A percentile compares a stretch with the other conserved stretches of the same genome.
Evolutionary conservation across 2,329 filamentous ascomycete genomes (phyloP).

Genomic region (Aspergillus thermomutatus): DNA sequence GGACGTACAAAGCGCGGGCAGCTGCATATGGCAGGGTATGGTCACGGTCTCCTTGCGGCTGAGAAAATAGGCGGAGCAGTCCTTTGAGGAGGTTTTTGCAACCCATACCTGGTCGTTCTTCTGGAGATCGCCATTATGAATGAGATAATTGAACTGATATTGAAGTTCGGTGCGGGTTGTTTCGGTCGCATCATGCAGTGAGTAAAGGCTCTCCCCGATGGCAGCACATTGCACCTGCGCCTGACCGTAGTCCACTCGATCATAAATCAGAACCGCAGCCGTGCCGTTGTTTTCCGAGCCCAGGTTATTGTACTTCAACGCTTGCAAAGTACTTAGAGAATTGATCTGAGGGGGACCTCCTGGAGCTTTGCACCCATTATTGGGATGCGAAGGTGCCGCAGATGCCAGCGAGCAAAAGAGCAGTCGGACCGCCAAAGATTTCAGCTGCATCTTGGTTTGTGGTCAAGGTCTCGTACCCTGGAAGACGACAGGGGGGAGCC

Average conservation of each 20-base stretch:
- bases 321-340: constrained; percentile 18
- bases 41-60: constrained; percentile 5
- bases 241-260: constrained; percentile 7
- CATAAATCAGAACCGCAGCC: constrained; percentile 18
- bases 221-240: constrained; percentile 15
- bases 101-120: constrained; percentile 16
- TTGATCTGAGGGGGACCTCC: constrained; percentile 1
- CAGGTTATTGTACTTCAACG: constrained; percentile 25
- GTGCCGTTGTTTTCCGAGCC: constrained; percentile 23
- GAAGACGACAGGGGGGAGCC: not conserved
- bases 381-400: constrained; percentile 6
- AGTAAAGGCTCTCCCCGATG: constrained; percentile 22
- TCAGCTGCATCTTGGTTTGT: constrained; percentile 9
- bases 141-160: constrained; percentile 25
- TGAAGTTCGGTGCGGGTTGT: constrained; percentile 16
- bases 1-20: constrained; percentile 21
- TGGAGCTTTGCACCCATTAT: not conserved
- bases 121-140: constrained; percentile 12
- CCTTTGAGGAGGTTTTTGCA: not conserved
- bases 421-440: constrained; percentile 7
- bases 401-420: constrained; percentile 9
- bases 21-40: constrained; percentile 11
- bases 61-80: constrained; percentile 18
- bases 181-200: constrained; percentile 5
- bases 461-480: not conserved